phyloP scores from a whole-genome alignment of 441 rosid species.

The Jatropha podagrica region DNA sequence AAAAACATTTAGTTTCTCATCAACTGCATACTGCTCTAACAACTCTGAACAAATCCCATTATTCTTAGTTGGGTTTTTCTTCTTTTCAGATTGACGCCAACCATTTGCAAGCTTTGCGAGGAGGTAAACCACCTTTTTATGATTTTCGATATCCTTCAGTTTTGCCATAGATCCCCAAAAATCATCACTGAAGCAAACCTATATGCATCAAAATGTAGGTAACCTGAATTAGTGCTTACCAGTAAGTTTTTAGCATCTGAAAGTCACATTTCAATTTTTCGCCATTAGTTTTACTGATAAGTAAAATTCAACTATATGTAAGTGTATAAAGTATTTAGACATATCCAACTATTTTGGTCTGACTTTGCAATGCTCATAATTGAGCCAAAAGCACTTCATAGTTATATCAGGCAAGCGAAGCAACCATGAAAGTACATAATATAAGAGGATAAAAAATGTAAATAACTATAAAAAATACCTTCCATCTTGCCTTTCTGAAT shows the following conservation, averaged over 20 bases:
- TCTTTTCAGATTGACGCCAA: constrained; percentile 25
- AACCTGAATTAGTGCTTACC: background rate
- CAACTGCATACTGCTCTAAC: constrained; percentile 26
- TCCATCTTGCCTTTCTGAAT: constrained; percentile 42
- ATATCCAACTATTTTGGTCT: too few relatives aligned
- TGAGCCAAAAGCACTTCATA: too few relatives aligned
- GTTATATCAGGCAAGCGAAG: too few relatives aligned
- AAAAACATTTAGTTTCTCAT: constrained; percentile 24
- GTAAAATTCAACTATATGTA: too few relatives aligned
- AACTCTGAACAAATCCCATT: constrained; percentile 19
- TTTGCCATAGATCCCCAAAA: constrained; percentile 33
- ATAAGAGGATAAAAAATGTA: too few relatives aligned
- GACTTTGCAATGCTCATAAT: too few relatives aligned
- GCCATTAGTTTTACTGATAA: too few relatives aligned
- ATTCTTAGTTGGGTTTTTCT: background rate
- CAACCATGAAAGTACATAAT: too few relatives aligned
- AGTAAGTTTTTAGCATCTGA: too few relatives aligned
- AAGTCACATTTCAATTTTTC: too few relatives aligned
- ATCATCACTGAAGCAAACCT: constrained; percentile 39
- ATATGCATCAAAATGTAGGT: background rate
- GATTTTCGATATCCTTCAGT: constrained; percentile 7
- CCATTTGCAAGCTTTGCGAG: constrained; percentile 41
- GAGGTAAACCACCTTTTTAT: constrained; percentile 14
- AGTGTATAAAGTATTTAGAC: too few relatives aligned
- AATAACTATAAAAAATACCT: constrained; percentile 16